A percentile compares a stretch with the other conserved stretches of the same genome.
Conservation (phyloP, 306 rosid species). For the Cucurbita argyrosperma region DNA sequence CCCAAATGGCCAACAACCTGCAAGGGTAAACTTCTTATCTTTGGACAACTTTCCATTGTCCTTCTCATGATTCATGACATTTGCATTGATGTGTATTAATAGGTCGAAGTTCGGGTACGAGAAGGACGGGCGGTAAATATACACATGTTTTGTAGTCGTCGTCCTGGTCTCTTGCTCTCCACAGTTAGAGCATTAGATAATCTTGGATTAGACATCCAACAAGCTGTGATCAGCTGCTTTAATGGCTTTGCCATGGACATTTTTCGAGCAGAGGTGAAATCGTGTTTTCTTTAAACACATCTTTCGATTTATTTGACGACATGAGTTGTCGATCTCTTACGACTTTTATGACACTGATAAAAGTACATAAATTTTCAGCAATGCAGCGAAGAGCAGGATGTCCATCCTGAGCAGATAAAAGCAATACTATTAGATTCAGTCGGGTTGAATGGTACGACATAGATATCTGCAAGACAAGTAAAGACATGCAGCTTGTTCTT, state of each 20-base stretch:
- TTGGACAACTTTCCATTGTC: neutral
- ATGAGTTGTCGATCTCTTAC: neutral
- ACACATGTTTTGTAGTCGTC: slow-evolving; percentile 88
- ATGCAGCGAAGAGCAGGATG: slow-evolving; percentile 12
- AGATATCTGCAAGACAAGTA: neutral
- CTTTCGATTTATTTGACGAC: neutral
- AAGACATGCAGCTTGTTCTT: neutral
- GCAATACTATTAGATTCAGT: slow-evolving; percentile 10
- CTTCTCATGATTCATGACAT: neutral
- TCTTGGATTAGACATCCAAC: slow-evolving; percentile 92
- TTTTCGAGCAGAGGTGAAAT: slow-evolving; percentile 83
- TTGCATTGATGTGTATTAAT: slow-evolving; percentile 6
- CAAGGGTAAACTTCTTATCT: slow-evolving; percentile 37
- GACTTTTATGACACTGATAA: neutral
- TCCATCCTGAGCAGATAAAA: slow-evolving; percentile 11
- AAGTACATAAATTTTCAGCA: neutral
- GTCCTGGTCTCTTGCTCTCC: slow-evolving; percentile 88
- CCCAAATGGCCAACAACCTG: slow-evolving; percentile 77
- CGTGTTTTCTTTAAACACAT: neutral
- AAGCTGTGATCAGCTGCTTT: slow-evolving; percentile 96
- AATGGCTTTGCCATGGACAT: slow-evolving; percentile 94
- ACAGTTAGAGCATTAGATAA: slow-evolving; percentile 77
- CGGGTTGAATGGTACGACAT: neutral
- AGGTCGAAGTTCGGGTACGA: slow-evolving; percentile 86
- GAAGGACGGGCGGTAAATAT: slow-evolving; percentile 94